Evolutionary conservation across 495 filamentous ascomycete species (phyloP).

Genomic region (Recurvomyces mirabilis): DNA sequence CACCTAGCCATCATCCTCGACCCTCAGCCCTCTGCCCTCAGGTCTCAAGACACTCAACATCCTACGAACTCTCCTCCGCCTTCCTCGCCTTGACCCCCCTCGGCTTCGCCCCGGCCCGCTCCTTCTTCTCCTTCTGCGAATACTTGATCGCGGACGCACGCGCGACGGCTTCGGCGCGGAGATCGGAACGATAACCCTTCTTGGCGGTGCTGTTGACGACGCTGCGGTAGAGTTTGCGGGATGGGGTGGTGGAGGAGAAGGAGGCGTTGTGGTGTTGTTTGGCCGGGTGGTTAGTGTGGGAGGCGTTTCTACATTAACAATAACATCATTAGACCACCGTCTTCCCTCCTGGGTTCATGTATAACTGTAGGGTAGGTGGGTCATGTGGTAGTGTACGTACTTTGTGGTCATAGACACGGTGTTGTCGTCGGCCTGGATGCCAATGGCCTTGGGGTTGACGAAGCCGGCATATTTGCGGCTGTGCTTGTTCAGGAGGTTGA

Average conservation of each 20-base stretch:
- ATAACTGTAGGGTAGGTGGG: neutral
- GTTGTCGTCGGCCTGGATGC: slow-evolving; percentile 15
- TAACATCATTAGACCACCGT: neutral
- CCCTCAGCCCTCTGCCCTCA: too few species aligned
- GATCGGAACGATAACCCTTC: slow-evolving; percentile 62
- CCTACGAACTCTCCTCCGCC: slow-evolving; percentile 42
- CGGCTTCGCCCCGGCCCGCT: slow-evolving; percentile 53
- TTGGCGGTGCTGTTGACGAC: slow-evolving; percentile 72
- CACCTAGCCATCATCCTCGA: too few species aligned
- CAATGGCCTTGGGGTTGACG: slow-evolving; percentile 79
- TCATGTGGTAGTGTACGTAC: neutral
- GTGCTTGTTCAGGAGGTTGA: slow-evolving; percentile 85
- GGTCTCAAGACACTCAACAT: too few species aligned
- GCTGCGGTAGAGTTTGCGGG: slow-evolving; percentile 68
- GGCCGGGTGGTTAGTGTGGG: slow-evolving; percentile 57
- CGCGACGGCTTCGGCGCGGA: slow-evolving; percentile 76
- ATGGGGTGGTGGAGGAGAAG: slow-evolving; percentile 49
- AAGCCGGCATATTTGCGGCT: slow-evolving; percentile 88
- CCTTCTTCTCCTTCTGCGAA: slow-evolving; percentile 70
- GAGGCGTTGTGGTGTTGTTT: slow-evolving; percentile 40
- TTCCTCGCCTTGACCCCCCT: slow-evolving; percentile 74
- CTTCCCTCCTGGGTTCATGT: too few species aligned
- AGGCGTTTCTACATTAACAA: slow-evolving; percentile 59
- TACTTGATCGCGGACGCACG: slow-evolving; percentile 77
- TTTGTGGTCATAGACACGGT: slow-evolving; percentile 14